Base-by-base conservation (phyloP, 345 rosid genomes). In the Theobroma cacao region DNA sequence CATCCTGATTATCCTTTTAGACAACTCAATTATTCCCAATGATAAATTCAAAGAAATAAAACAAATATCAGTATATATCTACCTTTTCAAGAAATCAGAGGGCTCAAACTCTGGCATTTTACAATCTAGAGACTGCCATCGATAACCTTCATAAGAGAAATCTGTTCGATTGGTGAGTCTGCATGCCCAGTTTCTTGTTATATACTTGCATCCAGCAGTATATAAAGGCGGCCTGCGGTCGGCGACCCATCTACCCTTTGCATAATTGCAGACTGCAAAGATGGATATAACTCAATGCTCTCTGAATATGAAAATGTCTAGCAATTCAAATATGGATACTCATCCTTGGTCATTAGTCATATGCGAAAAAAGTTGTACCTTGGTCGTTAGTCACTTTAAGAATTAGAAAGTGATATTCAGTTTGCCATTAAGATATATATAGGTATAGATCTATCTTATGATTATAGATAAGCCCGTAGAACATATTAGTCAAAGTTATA, bases 41-140 rank as follows among this genome's bases (percentile, higher is more conserved):
- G 45, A 34, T 24, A 63, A 33, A 6, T 43, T 45, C 0, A 56
- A 41, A 26, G 43, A 52, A 47, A 76, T 5, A 34, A 76, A n/a
- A 33, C 14, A 20, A n/a, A 56, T 14, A 22, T 17, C n/a, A n/a
- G n/a, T n/a, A n/a, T n/a, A n/a, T 38, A 26, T 5, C 73, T 82
- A 91, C 98, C 94, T 91, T 80, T 12, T 83, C 78, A 95, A 83
- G 88, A 95, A 93, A 17, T 82, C 81, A 77, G 89, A 86, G 63
- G 84, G 81, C 28, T 90, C 91, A 80, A 91, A 93, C 55, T 85
- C 88, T 18, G 87, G 89, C 88, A 87, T 85, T 71, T 87, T 80
- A 78, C 97, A 95, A 84, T 90, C 87, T 65, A 89, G 65, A 13
- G 98, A 90, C 77, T 88, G 94, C 97, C 98, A 95, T 36, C 91